Evolutionary conservation across 768 basidiomycete genomes (phyloP).

Genomic region (Tulasnella sp.): DNA sequence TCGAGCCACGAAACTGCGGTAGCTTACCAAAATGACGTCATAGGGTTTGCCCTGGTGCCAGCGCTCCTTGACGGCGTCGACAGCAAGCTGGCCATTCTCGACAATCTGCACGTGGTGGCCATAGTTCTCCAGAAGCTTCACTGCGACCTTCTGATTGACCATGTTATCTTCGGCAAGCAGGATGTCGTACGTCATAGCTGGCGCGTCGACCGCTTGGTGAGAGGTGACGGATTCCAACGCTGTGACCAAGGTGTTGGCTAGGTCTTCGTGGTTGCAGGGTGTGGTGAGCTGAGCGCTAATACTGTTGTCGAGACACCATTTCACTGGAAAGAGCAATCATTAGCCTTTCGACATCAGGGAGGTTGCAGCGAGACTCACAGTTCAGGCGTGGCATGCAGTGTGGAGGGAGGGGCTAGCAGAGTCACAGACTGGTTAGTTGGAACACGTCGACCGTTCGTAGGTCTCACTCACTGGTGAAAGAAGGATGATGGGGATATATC

Average conservation of each 20-base stretch:
- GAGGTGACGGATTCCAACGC: constrained; percentile 94
- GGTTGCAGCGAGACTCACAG: constrained; percentile 47
- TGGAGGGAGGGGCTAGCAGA: constrained; percentile 21
- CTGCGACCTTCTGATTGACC: constrained; percentile 92
- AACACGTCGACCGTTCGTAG: not conserved
- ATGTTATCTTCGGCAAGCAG: constrained; percentile 95
- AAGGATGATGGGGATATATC: constrained; percentile 94
- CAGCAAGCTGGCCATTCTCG: constrained; percentile 91
- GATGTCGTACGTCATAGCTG: constrained; percentile 85
- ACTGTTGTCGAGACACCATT: constrained; percentile 95
- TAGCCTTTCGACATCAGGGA: not conserved
- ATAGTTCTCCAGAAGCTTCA: constrained; percentile 94
- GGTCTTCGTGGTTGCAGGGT: constrained; percentile 81
- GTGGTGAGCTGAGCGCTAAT: constrained; percentile 94
- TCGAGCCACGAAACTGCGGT: not conserved
- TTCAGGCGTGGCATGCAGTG: constrained; percentile 66
- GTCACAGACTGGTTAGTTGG: not conserved
- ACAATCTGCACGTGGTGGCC: constrained; percentile 95
- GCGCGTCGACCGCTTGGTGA: constrained; percentile 78
- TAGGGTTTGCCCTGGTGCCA: constrained; percentile 69
- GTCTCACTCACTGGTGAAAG: constrained; percentile 58
- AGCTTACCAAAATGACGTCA: constrained; percentile 83
- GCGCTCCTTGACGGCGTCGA: constrained; percentile 84
- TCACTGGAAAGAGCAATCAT: constrained; percentile 51
- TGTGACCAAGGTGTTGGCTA: constrained; percentile 86